A percentile compares a stretch with the other conserved stretches of the same genome.
phyloP scores from a whole-genome alignment of 2,329 filamentous ascomycete species.

The Leptographium lundbergii region DNA sequence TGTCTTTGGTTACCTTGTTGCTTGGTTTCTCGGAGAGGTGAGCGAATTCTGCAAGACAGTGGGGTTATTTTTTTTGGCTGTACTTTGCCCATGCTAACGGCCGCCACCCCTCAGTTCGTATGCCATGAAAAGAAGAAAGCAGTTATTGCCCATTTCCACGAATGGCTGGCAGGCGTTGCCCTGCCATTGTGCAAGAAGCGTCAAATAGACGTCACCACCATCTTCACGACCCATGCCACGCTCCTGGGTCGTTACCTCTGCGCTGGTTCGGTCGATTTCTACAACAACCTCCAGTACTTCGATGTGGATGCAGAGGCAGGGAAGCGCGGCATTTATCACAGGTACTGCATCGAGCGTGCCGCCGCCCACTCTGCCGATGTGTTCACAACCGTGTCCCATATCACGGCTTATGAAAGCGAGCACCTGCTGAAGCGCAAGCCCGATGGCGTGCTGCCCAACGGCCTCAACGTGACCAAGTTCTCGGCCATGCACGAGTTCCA shows the following conservation, averaged over 20 bases:
- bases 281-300: conserved; percentile 96
- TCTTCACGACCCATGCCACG: conserved; percentile 96
- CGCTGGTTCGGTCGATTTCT: conserved; percentile 95
- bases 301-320: conserved; percentile 94
- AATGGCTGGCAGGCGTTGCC: conserved; percentile 93
- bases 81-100: background rate
- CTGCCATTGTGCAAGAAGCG: conserved; percentile 86
- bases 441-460: conserved; percentile 90
- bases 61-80: background rate
- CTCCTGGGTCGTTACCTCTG: conserved; percentile 92
- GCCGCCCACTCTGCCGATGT: conserved; percentile 88
- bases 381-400: conserved; percentile 97
- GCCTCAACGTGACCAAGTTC: conserved; percentile 96
- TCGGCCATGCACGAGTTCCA: conserved; percentile 98
- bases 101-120: conserved; percentile 58
- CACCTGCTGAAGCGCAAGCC: conserved; percentile 95
- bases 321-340: conserved; percentile 95
- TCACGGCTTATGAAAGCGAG: conserved; percentile 96
- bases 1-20: conserved; percentile 92
- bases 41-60: conserved; percentile 13
- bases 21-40: conserved; percentile 97
- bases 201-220: conserved; percentile 91
- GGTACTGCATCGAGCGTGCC: conserved; percentile 94
- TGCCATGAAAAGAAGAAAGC: conserved; percentile 84
- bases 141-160: conserved; percentile 96